Evolutionary conservation across 257 asterid genomes (phyloP), one percentile per base, ranked within the genome.

Genomic region (Cordia subcordata): DNA sequence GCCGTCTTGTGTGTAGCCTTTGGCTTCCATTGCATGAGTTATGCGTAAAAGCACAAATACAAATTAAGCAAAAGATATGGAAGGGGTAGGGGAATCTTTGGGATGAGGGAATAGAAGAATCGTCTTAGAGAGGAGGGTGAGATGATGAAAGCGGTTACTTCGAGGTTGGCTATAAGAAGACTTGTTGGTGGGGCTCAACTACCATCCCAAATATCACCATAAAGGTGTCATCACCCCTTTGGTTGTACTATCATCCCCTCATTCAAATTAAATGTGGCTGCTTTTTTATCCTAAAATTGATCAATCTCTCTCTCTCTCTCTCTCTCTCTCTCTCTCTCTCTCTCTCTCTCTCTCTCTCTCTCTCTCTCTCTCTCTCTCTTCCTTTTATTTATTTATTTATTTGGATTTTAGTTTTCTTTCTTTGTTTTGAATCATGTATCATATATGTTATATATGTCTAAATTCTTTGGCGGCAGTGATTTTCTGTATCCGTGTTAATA

Each of bases 1-100:
- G 63, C 96, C 94, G 57, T 90, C 97, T 68, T 82, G 75, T 13
- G 97, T 87, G 70, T 69, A 76, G 27, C 69, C 87, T 67, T 79
- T 81, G 32, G 71, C 74, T 72, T 86, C 96, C 95, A 86, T 85
- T 42, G 9, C 12, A 5, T 5, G 44, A 39, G 12, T 39, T 39
- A 39, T 39, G 44, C 8, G n/a, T n/a, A n/a, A n/a, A n/a, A n/a
- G n/a, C n/a, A n/a, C n/a, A n/a, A n/a, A n/a, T n/a, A n/a, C n/a
- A n/a, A n/a, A n/a, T n/a, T 39, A 12, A 39, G 44, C 8, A 42
- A 10, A 14, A 42, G 10, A 8, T 42, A 2, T 10, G 47, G 10
- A 11, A 42, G 35, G 6, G 35, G 15, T 42, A 42, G 47, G 10
- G 12, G 12, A 42, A 42, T 10, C 12, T 14, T n/a, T 10, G 47